Evolutionary conservation across 495 filamentous ascomycete species (phyloP).

Genomic region (Penicillium roqueforti): DNA sequence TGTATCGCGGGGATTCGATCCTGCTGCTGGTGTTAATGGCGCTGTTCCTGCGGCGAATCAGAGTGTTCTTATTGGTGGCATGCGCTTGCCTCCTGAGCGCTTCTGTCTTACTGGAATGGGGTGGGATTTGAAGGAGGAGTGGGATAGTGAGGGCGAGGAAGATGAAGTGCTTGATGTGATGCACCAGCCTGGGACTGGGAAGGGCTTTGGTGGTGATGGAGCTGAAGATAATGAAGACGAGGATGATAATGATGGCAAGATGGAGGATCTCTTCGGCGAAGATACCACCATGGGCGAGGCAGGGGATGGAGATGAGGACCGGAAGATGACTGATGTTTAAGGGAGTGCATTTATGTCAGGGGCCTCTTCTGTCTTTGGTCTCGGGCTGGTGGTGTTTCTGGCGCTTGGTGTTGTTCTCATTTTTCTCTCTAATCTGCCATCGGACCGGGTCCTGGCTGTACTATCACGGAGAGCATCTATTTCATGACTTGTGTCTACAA

Average conservation of each 20-base stretch:
- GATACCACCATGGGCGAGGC: conserved; percentile 46
- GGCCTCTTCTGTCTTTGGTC: conserved; percentile 7
- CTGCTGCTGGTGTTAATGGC: conserved; percentile 17
- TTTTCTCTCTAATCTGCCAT: not conserved
- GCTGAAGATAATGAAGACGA: conserved; percentile 38
- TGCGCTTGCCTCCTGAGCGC: conserved; percentile 81
- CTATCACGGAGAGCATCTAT: not conserved
- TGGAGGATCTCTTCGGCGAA: conserved; percentile 58
- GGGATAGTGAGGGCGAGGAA: conserved; percentile 61
- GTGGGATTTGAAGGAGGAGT: conserved; percentile 80
- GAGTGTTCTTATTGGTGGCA: conserved; percentile 54
- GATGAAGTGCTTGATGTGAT: conserved; percentile 41
- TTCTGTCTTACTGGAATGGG: conserved; percentile 82
- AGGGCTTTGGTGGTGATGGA: conserved; percentile 20
- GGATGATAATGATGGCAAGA: conserved; percentile 55
- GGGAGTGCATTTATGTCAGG: not conserved
- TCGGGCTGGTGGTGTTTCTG: conserved; percentile 22
- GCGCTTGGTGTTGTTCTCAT: conserved; percentile 17
- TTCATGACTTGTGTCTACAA: not conserved
- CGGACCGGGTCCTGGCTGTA: not conserved
- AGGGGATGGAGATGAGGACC: conserved; percentile 38
- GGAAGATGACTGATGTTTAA: conserved; percentile 49
- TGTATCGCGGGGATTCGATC: conserved; percentile 62
- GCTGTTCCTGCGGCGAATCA: conserved; percentile 23
- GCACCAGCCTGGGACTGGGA: conserved; percentile 15